Evolutionary conservation across 345 rosid species (phyloP), one percentile per base, ranked within the genome.

Genomic region (Gossypium bickii): DNA sequence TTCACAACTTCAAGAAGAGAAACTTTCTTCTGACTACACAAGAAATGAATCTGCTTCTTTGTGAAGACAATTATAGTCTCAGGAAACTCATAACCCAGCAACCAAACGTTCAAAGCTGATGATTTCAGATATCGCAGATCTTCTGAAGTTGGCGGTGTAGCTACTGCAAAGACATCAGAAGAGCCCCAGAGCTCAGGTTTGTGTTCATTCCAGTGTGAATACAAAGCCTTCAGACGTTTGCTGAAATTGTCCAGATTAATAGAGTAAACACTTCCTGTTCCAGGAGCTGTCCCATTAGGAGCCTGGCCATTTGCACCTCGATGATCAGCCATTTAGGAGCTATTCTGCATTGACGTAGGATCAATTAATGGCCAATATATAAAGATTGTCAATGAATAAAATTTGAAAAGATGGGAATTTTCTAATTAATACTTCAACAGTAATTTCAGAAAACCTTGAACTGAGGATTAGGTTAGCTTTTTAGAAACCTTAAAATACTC

Each of bases 81-180:
- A 0, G 97, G 98, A 75, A 94, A 94, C 88, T 92, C 98, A 58
- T 90, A 94, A 29, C 97, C 97, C 44, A 94, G 79, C 81, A 94
- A 86, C 97, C 98, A 94, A 51, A 92, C 80, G 71, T 92, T 90
- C 74, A 94, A 65, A 8, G 97, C 97, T 1, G 98, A 94, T 0
- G 98, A 94, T 71, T 94, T 94, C 64, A 92, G 77, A 66, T 94
- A 94, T 3, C 97, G 90, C 67, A 92, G 73, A 74, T 94, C 98
- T 58, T 92, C 92, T 4, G 97, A 89, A 71, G 87, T 82, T 12
- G 93, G 94, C 44, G 97, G 95, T 0, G 98, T 88, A 70, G 97
- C 93, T 76, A 94, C 77, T 0, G 91, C 82, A 67, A 94, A 81
- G 47, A 80, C 97, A 67, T 81, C 89, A 7, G 91, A 81, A 58